phyloP scores from a whole-genome alignment of 164 flowering plant species.

The Dillenia turbinata region DNA sequence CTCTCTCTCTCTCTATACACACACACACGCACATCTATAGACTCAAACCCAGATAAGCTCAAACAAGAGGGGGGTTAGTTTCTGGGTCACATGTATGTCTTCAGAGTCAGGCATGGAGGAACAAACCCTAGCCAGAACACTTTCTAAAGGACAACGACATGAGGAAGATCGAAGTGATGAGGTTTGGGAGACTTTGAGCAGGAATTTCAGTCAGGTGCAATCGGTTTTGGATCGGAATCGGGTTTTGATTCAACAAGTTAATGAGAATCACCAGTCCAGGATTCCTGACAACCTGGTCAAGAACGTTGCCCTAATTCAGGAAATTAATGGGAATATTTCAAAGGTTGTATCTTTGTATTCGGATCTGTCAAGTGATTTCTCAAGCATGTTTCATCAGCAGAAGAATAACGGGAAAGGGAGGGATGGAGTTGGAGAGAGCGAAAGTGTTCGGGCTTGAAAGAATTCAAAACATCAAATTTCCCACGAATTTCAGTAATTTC shows the following conservation, averaged over 20 bases:
- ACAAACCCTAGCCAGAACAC: too few relatives aligned
- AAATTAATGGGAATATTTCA: conserved; percentile 50
- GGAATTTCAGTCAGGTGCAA: conserved; percentile 41
- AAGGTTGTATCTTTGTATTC: conserved; percentile 50
- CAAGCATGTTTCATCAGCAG: conserved; percentile 24
- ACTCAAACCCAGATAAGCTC: too few relatives aligned
- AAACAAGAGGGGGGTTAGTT: too few relatives aligned
- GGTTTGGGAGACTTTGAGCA: conserved; percentile 42
- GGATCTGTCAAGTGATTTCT: conserved; percentile 41
- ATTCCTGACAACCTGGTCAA: conserved; percentile 42
- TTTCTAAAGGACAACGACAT: too few relatives aligned
- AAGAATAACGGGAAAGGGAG: neutral
- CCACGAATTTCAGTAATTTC: too few relatives aligned
- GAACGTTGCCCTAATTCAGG: conserved; percentile 49
- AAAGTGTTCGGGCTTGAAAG: conserved; percentile 6
- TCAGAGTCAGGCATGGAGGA: too few relatives aligned
- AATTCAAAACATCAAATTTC: neutral
- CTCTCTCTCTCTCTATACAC: too few relatives aligned
- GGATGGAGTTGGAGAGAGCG: neutral
- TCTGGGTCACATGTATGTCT: too few relatives aligned
- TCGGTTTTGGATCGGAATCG: conserved; percentile 55
- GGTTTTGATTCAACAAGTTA: conserved; percentile 46
- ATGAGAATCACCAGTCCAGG: conserved; percentile 63
- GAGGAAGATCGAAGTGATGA: conserved; percentile 24
- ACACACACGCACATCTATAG: too few relatives aligned